phyloP scores from a whole-genome alignment of 2,329 filamentous ascomycete species.

The Penicillium sp. region DNA sequence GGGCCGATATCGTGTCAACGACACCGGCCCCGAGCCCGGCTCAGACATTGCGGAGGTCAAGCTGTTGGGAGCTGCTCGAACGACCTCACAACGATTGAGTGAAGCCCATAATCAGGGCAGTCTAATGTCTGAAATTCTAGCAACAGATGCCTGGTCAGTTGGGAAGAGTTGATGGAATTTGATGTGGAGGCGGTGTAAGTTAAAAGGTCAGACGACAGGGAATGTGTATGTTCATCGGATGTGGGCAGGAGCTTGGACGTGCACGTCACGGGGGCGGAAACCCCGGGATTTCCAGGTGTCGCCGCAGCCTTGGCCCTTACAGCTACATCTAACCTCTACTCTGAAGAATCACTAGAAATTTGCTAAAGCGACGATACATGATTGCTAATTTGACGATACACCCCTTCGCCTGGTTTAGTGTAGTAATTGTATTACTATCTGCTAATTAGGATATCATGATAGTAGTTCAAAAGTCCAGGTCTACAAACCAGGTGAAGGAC shows the following conservation, averaged over 20 bases:
- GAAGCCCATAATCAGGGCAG: conserved; percentile 25
- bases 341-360: no score
- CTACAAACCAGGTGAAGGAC: no score
- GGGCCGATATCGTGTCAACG: conserved; percentile 48
- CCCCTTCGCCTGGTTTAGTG: no score
- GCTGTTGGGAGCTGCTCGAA: conserved; percentile 26
- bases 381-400: no score
- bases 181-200: not conserved
- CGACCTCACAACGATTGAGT: conserved; percentile 20
- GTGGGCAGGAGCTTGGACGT: conserved; percentile 9
- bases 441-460: no score
- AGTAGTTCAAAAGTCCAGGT: no score
- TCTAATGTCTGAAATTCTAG: no score
- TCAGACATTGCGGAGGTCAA: conserved; percentile 40
- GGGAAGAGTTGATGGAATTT: not conserved
- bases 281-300: conserved; percentile 7
- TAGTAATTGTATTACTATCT: no score
- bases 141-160: not conserved
- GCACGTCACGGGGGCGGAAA: conserved; percentile 5
- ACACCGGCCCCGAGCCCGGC: conserved; percentile 38
- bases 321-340: no score
- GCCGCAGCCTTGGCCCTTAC: no score
- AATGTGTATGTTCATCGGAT: conserved; percentile 3
- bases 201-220: not conserved
- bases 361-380: no score